Base-by-base conservation (phyloP, 371 early-diverging fungal species). In the Mucor plumbeus region DNA sequence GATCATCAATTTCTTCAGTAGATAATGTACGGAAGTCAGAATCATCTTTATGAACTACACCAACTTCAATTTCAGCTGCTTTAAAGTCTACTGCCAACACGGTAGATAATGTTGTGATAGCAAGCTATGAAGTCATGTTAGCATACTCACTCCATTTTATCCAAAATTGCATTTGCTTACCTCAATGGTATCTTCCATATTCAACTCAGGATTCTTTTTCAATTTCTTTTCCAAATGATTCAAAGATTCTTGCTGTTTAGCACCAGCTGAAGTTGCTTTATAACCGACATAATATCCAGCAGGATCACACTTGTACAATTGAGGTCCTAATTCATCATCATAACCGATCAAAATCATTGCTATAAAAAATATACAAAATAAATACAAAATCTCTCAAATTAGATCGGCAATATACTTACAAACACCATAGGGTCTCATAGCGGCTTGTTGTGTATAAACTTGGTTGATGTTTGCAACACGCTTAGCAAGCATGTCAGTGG, bases 401-500 rank as follows among this genome's bases (percentile, higher is more conserved):
- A 7, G 17, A 44, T 44, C 0, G 33, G 33, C 11, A 15, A 43
- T 15, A 67, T 19, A 89, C 92, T 83, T 84, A 95, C 94, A 96
- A 69, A 97, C 97, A 68, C 98, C 99, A 58, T 95, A 84, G 31
- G 98, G 99, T 73, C 99, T 86, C 97, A 98, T 98, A 65, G 96
- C 97, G 40, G 99, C 99, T 72, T 98, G 97, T 76, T 99, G 99
- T 57, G 99, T 99, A 79, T 95, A 97, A 39, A 99, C 97, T 87
- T 99, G 99, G 77, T 97, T 98, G 73, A 97, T 90, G 78, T 94
- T 96, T 59, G 99, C 99, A 69, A 99, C 91, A 64, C 97, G 92
- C 80, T 97, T 97, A 54, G 98, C 98, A 65, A 99, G 88, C 91
- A 96, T 89, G 75, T 99, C 98, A 10, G 94, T 87, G 34, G 98